phyloP scores from a whole-genome alignment of 2,329 filamentous ascomycete species.

The Lachnellula hyalina region DNA sequence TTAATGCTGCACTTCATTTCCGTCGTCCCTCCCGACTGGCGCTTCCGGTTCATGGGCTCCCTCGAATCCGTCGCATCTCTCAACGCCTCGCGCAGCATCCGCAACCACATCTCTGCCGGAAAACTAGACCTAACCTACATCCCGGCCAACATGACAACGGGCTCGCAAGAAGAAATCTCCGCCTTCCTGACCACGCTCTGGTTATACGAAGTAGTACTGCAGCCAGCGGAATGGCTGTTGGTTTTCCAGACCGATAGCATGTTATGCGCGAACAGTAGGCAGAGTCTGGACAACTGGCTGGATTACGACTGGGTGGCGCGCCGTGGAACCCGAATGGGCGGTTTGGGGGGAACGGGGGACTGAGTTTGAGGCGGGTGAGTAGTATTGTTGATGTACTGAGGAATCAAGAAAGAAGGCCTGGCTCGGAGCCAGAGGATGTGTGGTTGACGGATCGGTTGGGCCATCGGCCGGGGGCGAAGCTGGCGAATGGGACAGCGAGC shows the following conservation, averaged over 20 bases:
- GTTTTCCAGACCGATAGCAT: conserved; percentile 54
- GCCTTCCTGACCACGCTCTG: conserved; percentile 47
- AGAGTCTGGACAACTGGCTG: conserved; percentile 25
- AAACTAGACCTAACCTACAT: conserved; percentile 49
- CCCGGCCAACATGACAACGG: conserved; percentile 45
- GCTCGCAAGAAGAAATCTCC: conserved; percentile 47
- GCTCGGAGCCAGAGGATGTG: conserved; percentile 48
- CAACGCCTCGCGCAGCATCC: conserved; percentile 43
- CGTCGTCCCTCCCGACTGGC: conserved; percentile 53
- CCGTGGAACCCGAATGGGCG: conserved; percentile 29
- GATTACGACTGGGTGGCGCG: conserved; percentile 34
- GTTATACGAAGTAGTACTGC: conserved; percentile 46
- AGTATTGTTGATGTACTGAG: conserved; percentile 48
- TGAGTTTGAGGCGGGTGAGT: conserved; percentile 47
- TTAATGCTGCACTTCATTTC: conserved; percentile 52
- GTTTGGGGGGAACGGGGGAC: conserved; percentile 31
- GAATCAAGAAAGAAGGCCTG: conserved; percentile 40
- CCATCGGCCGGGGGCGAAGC: conserved; percentile 41
- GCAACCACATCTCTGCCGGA: conserved; percentile 26
- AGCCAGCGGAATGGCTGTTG: conserved; percentile 48
- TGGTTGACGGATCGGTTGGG: conserved; percentile 50
- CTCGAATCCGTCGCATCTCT: conserved; percentile 39
- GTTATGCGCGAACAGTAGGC: conserved; percentile 49
- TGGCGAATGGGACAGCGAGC: conserved; percentile 48
- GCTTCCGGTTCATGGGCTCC: conserved; percentile 52